phyloP scores from a whole-genome alignment of 2,329 filamentous ascomycete genomes.

The Fusarium sp. region DNA sequence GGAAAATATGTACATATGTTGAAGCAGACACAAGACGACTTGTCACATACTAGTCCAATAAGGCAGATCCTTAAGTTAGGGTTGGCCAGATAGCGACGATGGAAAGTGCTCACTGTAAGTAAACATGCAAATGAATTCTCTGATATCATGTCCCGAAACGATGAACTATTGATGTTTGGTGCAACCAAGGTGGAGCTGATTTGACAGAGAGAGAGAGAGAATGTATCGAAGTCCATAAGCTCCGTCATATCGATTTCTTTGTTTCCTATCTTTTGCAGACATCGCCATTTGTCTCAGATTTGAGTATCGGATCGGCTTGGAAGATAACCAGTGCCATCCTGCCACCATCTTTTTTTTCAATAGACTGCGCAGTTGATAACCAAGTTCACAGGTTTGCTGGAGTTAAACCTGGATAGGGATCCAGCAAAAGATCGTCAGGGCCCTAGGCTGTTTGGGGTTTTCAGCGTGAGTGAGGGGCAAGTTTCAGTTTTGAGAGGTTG shows the following conservation, averaged over 20 bases:
- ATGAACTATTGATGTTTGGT: constrained; percentile 21
- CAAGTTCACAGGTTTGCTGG: constrained; percentile 20
- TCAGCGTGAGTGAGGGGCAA: constrained; percentile 32
- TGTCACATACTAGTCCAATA: constrained; percentile 18
- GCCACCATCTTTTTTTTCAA: background rate
- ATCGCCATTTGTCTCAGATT: background rate
- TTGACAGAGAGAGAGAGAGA: background rate
- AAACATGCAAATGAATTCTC: background rate
- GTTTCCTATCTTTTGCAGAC: background rate
- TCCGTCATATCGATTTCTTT: background rate
- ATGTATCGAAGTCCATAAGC: background rate
- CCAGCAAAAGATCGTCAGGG: constrained; percentile 43
- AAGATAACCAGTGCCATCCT: background rate
- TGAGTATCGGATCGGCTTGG: background rate
- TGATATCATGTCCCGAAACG: background rate
- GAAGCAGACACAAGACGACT: constrained; percentile 30
- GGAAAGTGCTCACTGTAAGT: background rate
- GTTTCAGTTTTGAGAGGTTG: constrained; percentile 41
- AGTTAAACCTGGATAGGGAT: constrained; percentile 12
- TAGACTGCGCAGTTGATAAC: constrained; percentile 1
- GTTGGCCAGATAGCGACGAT: constrained; percentile 5
- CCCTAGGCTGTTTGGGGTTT: constrained; percentile 34
- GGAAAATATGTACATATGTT: constrained; percentile 4
- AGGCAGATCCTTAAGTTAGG: constrained; percentile 2
- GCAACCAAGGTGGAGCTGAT: constrained; percentile 24